Evolutionary conservation across 768 basidiomycete species (phyloP).

Genomic region (Dentipellis fragilis): DNA sequence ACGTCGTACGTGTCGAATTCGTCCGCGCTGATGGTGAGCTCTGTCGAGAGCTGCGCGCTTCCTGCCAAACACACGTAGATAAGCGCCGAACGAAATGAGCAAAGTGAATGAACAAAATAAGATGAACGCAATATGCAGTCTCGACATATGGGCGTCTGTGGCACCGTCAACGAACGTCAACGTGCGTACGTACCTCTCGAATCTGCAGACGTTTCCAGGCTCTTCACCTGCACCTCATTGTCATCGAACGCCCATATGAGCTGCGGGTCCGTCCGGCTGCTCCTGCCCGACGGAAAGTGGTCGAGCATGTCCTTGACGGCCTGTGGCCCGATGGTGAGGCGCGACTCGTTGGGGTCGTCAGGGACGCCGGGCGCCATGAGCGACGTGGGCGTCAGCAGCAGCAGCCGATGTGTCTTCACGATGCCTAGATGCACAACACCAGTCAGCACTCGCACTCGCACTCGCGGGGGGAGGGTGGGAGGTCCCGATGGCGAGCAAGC

Average conservation of each 20-base stretch:
- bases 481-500: background rate
- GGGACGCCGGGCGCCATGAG: conserved; percentile 61
- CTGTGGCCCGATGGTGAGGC: conserved; percentile 61
- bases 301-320: conserved; percentile 72
- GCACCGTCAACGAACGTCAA: background rate
- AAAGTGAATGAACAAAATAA: background rate
- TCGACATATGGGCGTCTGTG: background rate
- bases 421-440: conserved; percentile 38
- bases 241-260: conserved; percentile 74
- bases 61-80: conserved; percentile 24
- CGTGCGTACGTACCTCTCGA: conserved; percentile 37
- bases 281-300: conserved; percentile 62
- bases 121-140: background rate
- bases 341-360: conserved; percentile 48
- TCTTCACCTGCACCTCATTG: conserved; percentile 58
- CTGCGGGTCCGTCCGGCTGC: conserved; percentile 62
- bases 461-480: background rate
- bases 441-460: background rate
- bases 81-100: background rate
- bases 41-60: conserved; percentile 58
- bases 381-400: conserved; percentile 46
- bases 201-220: conserved; percentile 55
- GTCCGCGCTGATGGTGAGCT: conserved; percentile 64
- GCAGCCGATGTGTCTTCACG: conserved; percentile 70
- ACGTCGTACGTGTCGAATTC: conserved; percentile 78